A percentile compares a stretch with the other conserved stretches of the same genome.
phyloP scores from a whole-genome alignment of 2,329 filamentous ascomycete species.

The Trichoderma atrobrunneum region DNA sequence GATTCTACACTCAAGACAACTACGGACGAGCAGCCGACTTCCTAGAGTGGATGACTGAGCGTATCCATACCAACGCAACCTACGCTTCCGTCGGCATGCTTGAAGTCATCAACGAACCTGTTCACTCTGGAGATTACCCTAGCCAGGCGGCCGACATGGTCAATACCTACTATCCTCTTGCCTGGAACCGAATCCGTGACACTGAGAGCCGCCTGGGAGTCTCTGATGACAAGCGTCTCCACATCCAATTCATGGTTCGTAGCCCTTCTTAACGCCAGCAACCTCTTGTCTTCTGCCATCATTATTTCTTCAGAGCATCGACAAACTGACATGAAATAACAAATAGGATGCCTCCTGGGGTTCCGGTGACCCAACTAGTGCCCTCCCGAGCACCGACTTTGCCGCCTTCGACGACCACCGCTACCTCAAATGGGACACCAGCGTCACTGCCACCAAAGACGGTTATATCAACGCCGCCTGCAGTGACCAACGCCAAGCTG shows the following conservation, averaged over 20 bases:
- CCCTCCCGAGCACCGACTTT: constrained; percentile 41
- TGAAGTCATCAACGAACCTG: constrained; percentile 38
- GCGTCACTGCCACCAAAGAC: constrained; percentile 42
- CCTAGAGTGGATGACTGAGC: not conserved
- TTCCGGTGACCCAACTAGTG: constrained; percentile 48
- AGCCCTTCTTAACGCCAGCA: constrained; percentile 23
- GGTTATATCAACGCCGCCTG: constrained; percentile 53
- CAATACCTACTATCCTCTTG: constrained; percentile 27
- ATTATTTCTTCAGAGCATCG: not conserved
- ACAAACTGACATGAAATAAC: not conserved
- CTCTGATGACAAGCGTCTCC: constrained; percentile 42
- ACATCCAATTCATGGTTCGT: constrained; percentile 37
- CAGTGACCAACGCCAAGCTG: constrained; percentile 41
- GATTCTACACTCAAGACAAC: not conserved
- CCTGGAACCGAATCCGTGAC: constrained; percentile 42
- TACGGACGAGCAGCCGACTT: not conserved
- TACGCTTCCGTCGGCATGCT: not conserved
- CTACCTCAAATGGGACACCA: constrained; percentile 54
- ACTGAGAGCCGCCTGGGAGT: constrained; percentile 47
- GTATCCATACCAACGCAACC: not conserved
- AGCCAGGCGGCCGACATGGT: constrained; percentile 29
- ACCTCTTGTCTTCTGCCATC: not conserved
- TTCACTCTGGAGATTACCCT: constrained; percentile 34
- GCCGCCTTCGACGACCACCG: constrained; percentile 58
- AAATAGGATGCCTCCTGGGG: constrained; percentile 48